Base-by-base conservation (phyloP, 1,139 yeast species). In the Insectozyma bohioensis region DNA sequence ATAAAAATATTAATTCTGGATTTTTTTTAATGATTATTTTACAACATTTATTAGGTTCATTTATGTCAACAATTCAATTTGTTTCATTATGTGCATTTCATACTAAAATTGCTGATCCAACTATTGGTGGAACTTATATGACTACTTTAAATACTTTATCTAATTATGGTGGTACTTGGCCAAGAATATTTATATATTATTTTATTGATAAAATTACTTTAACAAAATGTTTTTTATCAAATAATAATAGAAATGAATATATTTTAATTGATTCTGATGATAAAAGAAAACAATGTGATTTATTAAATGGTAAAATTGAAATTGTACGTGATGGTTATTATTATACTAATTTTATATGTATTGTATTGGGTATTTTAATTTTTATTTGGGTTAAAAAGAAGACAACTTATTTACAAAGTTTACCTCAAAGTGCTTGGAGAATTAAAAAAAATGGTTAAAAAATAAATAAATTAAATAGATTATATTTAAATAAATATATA, bases 131-230 rank as follows among this genome's bases (percentile, higher is more conserved):
- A 1, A 94, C 99, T 0, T 92, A 92, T 57, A 92, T 94, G 97
- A 92, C 98, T 0, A 82, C 95, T 1, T 67, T 92, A 37, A 94
- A 94, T 58, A 92, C 99, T 0, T 67, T 92, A 32, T 81, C 95
- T 22, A 92, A 92, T 52, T 72, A 90, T 37, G 99, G 99, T 21
- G 99, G 98, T 4, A 94, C 95, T 17, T 94, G 98, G 98, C 98
- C 99, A 0, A 72, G 90, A 38, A 65, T 87, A 16, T 66, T 92
- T 29, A 80, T 90, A 5, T 72, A 88, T 48, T 76, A 71, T 41
- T 69, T 88, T 54, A 92, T 94, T 38, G 97, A 90, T 57, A 73
- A 70, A 46, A 75, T 88, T 43, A 85, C 97, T 0, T 48, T 60
- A 3, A 77, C 88, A 1, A 55, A 67, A 20, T 90, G 97, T 59